These are phyloP conservation scores for Vaccinium vitisidaea DNA, from an alignment of 148 eudicot species.

Conservation along the genomic window DNA sequence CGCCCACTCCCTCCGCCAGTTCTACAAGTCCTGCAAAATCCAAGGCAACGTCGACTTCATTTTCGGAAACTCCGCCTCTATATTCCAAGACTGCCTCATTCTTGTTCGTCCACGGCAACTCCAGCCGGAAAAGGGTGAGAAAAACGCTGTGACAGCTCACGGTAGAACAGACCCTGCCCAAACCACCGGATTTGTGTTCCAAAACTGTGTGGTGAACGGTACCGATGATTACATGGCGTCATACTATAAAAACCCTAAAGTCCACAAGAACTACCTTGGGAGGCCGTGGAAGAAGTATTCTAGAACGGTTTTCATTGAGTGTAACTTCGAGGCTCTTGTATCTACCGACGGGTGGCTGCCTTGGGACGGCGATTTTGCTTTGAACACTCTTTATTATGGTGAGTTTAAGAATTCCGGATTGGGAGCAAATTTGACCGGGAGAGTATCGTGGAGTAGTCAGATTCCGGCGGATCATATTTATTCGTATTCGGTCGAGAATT, in stretches of 20 bases:
- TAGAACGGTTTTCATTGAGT: slow-evolving; percentile 57
- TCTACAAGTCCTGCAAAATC: slow-evolving; percentile 64
- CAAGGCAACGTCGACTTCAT: slow-evolving; percentile 91
- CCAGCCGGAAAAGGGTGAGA: slow-evolving; percentile 71
- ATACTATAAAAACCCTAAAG: slow-evolving; percentile 55
- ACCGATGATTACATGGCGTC: slow-evolving; percentile 65
- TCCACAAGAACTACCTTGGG: slow-evolving; percentile 67
- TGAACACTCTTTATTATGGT: slow-evolving; percentile 72
- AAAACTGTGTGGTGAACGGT: slow-evolving; percentile 57
- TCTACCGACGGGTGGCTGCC: slow-evolving; percentile 71
- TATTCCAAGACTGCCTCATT: slow-evolving; percentile 72
- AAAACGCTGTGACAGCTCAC: slow-evolving; percentile 73
- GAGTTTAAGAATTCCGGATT: slow-evolving; percentile 62
- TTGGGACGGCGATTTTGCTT: slow-evolving; percentile 55
- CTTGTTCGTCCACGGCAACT: slow-evolving; percentile 61
- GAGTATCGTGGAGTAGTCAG: slow-evolving; percentile 77
- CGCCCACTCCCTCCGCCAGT: slow-evolving; percentile 77
- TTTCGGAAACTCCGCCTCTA: slow-evolving; percentile 72
- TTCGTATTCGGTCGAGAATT: slow-evolving; percentile 59
- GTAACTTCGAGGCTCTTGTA: slow-evolving; percentile 47
- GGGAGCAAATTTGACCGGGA: slow-evolving; percentile 39
- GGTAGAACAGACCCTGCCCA: slow-evolving; percentile 83
- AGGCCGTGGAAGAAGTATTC: slow-evolving; percentile 92
- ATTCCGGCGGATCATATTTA: slow-evolving; percentile 57
- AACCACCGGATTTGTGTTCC: slow-evolving; percentile 68